Percentiles rank a stretch among this genome's conserved stretches.
Conservation (phyloP, 768 basidiomycete genomes). For the Cystobasidium tubakii region DNA sequence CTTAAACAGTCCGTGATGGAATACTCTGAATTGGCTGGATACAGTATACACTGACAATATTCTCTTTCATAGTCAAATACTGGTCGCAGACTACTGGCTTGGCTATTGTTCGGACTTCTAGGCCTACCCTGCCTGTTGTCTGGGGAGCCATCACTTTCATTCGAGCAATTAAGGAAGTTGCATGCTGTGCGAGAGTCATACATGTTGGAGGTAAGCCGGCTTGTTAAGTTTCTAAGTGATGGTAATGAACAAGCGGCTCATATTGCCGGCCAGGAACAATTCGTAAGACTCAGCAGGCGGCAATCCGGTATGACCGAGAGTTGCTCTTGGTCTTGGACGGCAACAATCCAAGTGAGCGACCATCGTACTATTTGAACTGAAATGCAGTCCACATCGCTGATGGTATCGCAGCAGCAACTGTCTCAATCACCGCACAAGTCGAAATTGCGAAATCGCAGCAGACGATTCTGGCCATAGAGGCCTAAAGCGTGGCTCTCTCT, state of each 20-base stretch:
- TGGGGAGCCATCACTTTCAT: constrained; percentile 44
- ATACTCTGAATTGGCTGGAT: neutral
- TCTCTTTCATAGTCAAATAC: constrained; percentile 45
- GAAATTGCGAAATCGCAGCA: constrained; percentile 4
- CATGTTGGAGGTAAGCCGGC: constrained; percentile 42
- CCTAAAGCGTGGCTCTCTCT: neutral
- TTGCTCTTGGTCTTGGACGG: constrained; percentile 38
- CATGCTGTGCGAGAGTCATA: constrained; percentile 37
- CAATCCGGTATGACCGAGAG: constrained; percentile 42
- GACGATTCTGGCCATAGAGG: neutral
- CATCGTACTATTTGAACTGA: neutral
- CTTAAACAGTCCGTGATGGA: constrained; percentile 39
- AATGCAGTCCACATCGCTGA: neutral
- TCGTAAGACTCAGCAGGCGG: constrained; percentile 45
- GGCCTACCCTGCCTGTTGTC: constrained; percentile 41
- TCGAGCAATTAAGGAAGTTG: constrained; percentile 38
- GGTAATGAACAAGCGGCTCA: neutral
- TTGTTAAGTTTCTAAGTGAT: neutral
- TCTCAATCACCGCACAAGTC: neutral
- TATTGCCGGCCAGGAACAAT: constrained; percentile 40
- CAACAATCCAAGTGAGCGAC: neutral
- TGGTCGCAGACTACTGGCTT: constrained; percentile 41
- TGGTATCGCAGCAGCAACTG: neutral
- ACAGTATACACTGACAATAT: neutral
- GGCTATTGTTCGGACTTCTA: constrained; percentile 42